A percentile compares a stretch with the other conserved stretches of the same genome.
Conservation (phyloP, 305 asterid species). For the Solanum aculeatissimum region DNA sequence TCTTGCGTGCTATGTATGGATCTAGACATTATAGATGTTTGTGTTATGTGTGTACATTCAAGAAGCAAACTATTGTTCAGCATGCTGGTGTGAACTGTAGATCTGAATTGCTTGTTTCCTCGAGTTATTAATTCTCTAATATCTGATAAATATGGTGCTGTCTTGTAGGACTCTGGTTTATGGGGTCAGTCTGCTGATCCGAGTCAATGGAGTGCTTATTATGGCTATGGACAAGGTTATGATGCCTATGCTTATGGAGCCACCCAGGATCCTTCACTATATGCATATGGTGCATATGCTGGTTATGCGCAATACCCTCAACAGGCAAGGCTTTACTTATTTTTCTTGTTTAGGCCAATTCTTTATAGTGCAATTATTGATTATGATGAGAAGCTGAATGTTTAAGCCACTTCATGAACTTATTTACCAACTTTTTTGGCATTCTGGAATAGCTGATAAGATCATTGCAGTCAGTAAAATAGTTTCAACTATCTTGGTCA, state of each 20-base stretch:
- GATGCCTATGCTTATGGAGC: constrained; percentile 83
- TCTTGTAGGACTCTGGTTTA: constrained; percentile 50
- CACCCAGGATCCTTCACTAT: constrained; percentile 70
- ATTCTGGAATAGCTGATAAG: not conserved
- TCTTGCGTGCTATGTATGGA: not conserved
- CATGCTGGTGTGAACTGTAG: not conserved
- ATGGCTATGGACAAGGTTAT: constrained; percentile 90
- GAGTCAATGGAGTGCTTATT: constrained; percentile 69
- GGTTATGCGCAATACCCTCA: constrained; percentile 70
- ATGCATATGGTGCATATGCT: constrained; percentile 77
- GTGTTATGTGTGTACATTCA: not conserved
- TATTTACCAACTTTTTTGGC: not conserved
- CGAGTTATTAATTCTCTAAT: not conserved
- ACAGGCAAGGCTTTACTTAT: constrained; percentile 32
- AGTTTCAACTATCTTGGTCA: not conserved
- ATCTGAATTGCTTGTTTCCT: not conserved
- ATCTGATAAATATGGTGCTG: not conserved
- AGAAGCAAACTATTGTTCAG: not conserved
- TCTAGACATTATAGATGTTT: not conserved
- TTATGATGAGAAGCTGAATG: not conserved
- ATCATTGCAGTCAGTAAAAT: not conserved
- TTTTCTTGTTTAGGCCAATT: not conserved
- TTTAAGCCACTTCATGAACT: not conserved
- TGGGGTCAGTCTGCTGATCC: constrained; percentile 86
- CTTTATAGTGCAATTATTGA: not conserved